Evolutionary conservation across 352 stramenopile genomes (phyloP), one percentile per base, ranked within the genome.

Genomic region (Globisporangium iwayamae): DNA sequence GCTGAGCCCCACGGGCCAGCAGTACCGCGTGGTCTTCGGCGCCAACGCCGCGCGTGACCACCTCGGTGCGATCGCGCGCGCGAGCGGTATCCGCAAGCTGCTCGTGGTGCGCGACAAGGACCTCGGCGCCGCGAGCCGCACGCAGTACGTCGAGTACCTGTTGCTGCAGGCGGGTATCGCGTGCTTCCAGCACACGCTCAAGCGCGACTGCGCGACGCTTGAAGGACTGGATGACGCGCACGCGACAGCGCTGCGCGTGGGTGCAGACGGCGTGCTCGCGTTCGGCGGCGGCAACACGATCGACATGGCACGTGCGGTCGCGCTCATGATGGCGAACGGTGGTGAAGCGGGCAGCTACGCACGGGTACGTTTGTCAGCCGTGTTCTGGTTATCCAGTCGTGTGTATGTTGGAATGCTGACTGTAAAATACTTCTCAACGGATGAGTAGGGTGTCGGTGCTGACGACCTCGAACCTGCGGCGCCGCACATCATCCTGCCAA

Each of bases 181-280:
- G 11, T 88, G 77, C 57, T 92, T 92, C 60, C 81, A 90, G 68
- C 86, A 87, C 70, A 92, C 83, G 18, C 60, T 92, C 52, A 71
- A 78, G 66, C 72, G 76, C 16, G 83, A 92, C 56, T 92, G 83
- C 60, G 74, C 83, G 11, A 90, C 83, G 11, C 46, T 87, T 22
- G 63, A 78, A 25, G 72, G 71, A 9, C 74, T 92, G 52, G 78
- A 90, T 61, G 72, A 81, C 25, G 83, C 74, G 0, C 67, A 72
- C 32, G 74, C 79, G 7, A 85, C 76, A 11, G 83, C 83, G 0
- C 67, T 75, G 47, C 79, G 83, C 7, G 81, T 92, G 9, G 83
- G 83, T 10, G 83, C 81, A 1, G 76, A 92, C 53, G 79, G 83
- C 14, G 74, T 92, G 56, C 67, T 92, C 16, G 81, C 77, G 45